Conservation (phyloP, 2,329 filamentous ascomycete species). For the Fusarium coicis region DNA sequence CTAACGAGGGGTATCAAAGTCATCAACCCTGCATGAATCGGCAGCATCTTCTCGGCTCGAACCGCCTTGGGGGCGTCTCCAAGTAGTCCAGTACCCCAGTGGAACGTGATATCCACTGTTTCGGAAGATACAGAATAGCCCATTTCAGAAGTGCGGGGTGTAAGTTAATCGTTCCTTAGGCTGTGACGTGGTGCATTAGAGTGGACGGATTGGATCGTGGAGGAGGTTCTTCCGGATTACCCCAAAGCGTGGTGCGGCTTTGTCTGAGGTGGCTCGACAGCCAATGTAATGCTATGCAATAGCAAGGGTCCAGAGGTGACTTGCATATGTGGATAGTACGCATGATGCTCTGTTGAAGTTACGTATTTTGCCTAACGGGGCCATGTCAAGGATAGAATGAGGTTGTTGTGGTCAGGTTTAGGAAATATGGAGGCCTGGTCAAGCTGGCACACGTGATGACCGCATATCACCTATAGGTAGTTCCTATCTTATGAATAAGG, state of each 20-base stretch:
- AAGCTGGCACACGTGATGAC: constrained; percentile 29
- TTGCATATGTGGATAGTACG: constrained; percentile 9
- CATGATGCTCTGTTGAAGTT: constrained; percentile 5
- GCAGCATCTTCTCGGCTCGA: constrained; percentile 33
- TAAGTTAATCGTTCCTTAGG: neutral
- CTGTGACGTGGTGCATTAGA: neutral
- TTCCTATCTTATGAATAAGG: neutral
- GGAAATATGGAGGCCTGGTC: neutral
- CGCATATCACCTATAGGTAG: neutral
- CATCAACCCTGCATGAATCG: constrained; percentile 16
- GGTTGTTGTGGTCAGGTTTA: neutral
- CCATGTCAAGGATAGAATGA: constrained; percentile 9
- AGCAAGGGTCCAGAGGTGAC: constrained; percentile 15
- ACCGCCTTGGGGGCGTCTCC: constrained; percentile 30
- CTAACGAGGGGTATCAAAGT: neutral
- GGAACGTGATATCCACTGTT: constrained; percentile 21
- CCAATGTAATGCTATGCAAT: constrained; percentile 9
- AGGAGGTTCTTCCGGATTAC: constrained; percentile 38
- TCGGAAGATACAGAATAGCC: constrained; percentile 19
- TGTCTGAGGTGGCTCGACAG: constrained; percentile 28
- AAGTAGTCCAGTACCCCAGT: constrained; percentile 27
- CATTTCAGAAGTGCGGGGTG: constrained; percentile 35
- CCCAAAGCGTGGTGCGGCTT: constrained; percentile 34
- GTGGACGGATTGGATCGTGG: constrained; percentile 37
- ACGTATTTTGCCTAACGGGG: neutral